phyloP scores from a whole-genome alignment of 306 rosid species.

The Pachyrhizus erosus region DNA sequence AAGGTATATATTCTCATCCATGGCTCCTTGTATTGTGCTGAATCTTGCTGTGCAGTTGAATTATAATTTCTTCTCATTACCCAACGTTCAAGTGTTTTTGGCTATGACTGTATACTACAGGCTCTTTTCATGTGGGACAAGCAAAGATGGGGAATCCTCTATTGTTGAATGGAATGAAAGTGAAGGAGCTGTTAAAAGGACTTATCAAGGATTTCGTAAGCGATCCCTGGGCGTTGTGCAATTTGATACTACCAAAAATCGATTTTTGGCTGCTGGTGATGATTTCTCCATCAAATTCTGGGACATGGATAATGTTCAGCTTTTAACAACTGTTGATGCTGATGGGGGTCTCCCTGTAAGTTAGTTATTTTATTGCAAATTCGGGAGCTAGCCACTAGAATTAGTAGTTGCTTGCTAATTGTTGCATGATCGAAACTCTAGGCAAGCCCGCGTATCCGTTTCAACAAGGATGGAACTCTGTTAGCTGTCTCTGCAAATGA shows the following conservation, averaged over 20 bases:
- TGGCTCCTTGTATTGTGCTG: slow-evolving; percentile 10
- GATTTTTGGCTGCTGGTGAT: slow-evolving; percentile 94
- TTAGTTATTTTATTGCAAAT: slow-evolving; percentile 40
- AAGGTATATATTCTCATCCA: slow-evolving; percentile 60
- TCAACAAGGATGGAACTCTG: slow-evolving; percentile 94
- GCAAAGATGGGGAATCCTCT: slow-evolving; percentile 90
- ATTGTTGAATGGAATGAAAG: slow-evolving; percentile 98
- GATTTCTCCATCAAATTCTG: slow-evolving; percentile 95
- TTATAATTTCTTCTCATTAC: slow-evolving; percentile 1
- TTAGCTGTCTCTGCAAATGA: slow-evolving; percentile 93
- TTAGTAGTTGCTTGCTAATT: slow-evolving; percentile 48
- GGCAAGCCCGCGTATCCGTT: slow-evolving; percentile 97
- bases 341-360: slow-evolving; percentile 98
- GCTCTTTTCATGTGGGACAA: slow-evolving; percentile 97
- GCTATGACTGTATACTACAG: slow-evolving; percentile 48
- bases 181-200: slow-evolving; percentile 92
- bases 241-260: slow-evolving; percentile 88
- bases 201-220: slow-evolving; percentile 94
- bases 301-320: slow-evolving; percentile 95
- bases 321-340: slow-evolving; percentile 82
- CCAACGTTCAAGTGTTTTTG: slow-evolving; percentile 23
- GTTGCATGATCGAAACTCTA: slow-evolving; percentile 47
- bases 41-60: background rate
- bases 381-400: background rate
- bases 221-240: slow-evolving; percentile 90